phyloP scores from a whole-genome alignment of 345 rosid genomes.

The Gossypium australe region DNA sequence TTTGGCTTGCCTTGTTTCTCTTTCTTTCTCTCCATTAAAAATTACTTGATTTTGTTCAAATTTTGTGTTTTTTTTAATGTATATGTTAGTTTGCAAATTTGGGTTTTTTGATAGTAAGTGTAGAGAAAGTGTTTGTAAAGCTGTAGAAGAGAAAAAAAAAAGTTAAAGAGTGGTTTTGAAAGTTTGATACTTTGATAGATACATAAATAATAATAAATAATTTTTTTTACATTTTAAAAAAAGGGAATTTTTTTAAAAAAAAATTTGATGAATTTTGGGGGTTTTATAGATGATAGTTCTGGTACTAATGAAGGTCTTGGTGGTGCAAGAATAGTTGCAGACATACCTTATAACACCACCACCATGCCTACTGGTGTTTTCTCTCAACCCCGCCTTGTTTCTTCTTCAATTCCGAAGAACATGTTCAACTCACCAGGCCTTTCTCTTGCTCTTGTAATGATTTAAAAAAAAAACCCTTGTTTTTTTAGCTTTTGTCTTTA shows the following conservation, averaged over 20 bases:
- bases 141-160: conserved; percentile 1
- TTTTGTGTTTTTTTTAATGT: conserved; percentile 3
- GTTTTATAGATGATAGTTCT: conserved; percentile 49
- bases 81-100: not conserved
- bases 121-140: conserved; percentile 5
- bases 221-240: not conserved
- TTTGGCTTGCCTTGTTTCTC: conserved; percentile 45
- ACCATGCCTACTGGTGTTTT: conserved; percentile 53
- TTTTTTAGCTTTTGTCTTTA: not conserved
- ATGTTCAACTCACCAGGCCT: conserved; percentile 71
- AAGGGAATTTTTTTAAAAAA: not conserved
- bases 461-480: not conserved
- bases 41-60: conserved; percentile 16
- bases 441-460: conserved; percentile 65
- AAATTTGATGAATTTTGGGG: conserved; percentile 69
- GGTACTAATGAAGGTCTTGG: conserved; percentile 27
- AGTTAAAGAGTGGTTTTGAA: not conserved
- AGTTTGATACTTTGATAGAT: too few relatives aligned
- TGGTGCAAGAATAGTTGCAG: conserved; percentile 41
- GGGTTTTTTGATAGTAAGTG: conserved; percentile 9
- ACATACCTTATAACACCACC: conserved; percentile 35
- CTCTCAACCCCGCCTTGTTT: conserved; percentile 45
- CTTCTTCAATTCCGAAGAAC: conserved; percentile 48
- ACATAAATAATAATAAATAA: too few relatives aligned
- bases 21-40: conserved; percentile 37